Percentiles rank a stretch among this genome's conserved stretches.
Conservation (phyloP, 2,329 filamentous ascomycete species). For the Parascedosporium putredinis region DNA sequence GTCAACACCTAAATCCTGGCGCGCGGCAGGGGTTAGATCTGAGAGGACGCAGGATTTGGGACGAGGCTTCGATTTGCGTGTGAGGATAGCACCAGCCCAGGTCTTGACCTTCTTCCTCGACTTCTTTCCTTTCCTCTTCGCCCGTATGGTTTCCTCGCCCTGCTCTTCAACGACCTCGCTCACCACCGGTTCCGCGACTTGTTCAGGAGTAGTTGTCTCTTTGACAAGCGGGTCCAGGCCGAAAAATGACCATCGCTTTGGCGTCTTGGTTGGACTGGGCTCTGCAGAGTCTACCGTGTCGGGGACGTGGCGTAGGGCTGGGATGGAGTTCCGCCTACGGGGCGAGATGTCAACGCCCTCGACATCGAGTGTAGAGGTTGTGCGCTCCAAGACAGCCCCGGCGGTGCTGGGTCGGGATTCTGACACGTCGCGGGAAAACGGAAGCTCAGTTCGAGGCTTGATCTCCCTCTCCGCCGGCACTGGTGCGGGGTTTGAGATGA, state of each 20-base stretch:
- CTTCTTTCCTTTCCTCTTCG: slow-evolving; percentile 23
- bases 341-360: slow-evolving; percentile 21
- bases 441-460: slow-evolving; percentile 30
- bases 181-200: background rate
- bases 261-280: slow-evolving; percentile 38
- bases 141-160: slow-evolving; percentile 7
- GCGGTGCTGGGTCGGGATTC: slow-evolving; percentile 58
- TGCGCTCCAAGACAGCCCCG: slow-evolving; percentile 54
- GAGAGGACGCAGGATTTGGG: slow-evolving; percentile 18
- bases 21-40: background rate
- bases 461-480: slow-evolving; percentile 16
- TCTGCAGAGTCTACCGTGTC: slow-evolving; percentile 22
- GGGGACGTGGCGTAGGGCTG: slow-evolving; percentile 35
- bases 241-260: slow-evolving; percentile 54
- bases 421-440: slow-evolving; percentile 27
- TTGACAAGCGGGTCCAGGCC: slow-evolving; percentile 41
- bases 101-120: slow-evolving; percentile 61
- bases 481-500: slow-evolving; percentile 43
- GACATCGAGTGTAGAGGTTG: slow-evolving; percentile 12
- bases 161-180: background rate
- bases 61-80: slow-evolving; percentile 46
- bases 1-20: background rate
- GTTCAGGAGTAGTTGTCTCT: background rate
- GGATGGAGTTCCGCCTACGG: slow-evolving; percentile 49
- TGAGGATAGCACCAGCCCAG: slow-evolving; percentile 59